Evolutionary conservation across 331 rosid genomes (phyloP), one percentile per base, ranked within the genome.

Genomic region (Rosa hybrid): DNA sequence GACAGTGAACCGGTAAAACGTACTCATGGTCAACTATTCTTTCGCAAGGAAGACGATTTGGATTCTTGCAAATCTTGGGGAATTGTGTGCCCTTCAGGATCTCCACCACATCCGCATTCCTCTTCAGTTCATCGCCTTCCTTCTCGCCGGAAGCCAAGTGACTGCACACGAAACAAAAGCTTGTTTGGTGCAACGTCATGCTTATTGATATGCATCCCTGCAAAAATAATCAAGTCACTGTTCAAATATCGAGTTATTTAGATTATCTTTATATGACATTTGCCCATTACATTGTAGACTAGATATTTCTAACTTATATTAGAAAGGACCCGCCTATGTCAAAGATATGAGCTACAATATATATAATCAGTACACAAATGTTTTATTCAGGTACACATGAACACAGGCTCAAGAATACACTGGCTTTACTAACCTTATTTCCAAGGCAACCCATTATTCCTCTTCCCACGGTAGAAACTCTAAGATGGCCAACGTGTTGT

Each of bases 141-240:
- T 95, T 95, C 87, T 95, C 98, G 72, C 98, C 98, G 1, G 98
- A 95, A 76, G 98, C 98, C 92, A 95, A 86, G 83, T 95, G 98
- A 82, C 98, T 90, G 82, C 98, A 95, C 42, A 92, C 90, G 80
- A 95, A 90, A 88, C 98, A 95, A 81, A 92, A 90, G 82, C 91
- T 95, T 59, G 98, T 92, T 82, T 92, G 92, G 85, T 95, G 98
- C 86, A 92, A 78, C 71, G 98, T 82, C 98, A 95, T 86, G 90
- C 98, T 95, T 76, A 95, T 86, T 49, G 98, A 89, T 90, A 91
- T 91, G 68, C 98, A 95, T 81, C 98, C 98, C 98, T 95, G 96
- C 88, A 91, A 71, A 71, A 81, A 72, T 23, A 62, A 25, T 62
- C 38, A 23, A 41, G 69, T 14, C 44, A 77, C 16, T 65, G 9